Conservation (phyloP, 2,329 filamentous ascomycete genomes). For the Beauveria scarabaeidicola region DNA sequence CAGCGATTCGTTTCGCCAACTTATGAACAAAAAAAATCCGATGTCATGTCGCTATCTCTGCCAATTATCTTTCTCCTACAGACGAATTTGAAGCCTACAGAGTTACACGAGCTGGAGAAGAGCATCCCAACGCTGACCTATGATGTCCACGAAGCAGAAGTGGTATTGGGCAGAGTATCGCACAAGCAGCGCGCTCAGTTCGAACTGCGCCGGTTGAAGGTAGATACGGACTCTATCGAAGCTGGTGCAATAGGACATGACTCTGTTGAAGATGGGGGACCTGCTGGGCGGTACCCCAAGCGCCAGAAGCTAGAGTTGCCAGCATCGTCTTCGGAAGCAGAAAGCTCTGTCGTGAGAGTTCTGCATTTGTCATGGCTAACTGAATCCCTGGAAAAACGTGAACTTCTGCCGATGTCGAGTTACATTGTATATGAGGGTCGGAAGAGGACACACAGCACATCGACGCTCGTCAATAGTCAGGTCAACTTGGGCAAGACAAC, state of each 20-base stretch:
- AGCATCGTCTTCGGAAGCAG: not conserved
- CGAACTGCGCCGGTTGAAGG: constrained; percentile 61
- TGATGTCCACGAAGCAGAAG: constrained; percentile 59
- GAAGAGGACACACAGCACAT: constrained; percentile 16
- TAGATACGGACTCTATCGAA: constrained; percentile 43
- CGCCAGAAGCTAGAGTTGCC: constrained; percentile 14
- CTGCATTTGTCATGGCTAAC: constrained; percentile 52
- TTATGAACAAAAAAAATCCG: not conserved
- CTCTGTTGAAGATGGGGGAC: not conserved
- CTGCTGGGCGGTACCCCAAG: constrained; percentile 13
- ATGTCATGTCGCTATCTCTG: constrained; percentile 23
- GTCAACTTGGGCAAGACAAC: not conserved
- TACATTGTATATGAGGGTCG: constrained; percentile 49
- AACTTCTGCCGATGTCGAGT: constrained; percentile 36
- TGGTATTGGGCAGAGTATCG: constrained; percentile 67
- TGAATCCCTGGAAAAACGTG: constrained; percentile 38
- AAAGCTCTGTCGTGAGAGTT: constrained; percentile 33
- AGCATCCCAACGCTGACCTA: constrained; percentile 59
- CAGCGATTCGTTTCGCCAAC: not conserved
- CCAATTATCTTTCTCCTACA: constrained; percentile 67
- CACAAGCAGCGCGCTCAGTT: constrained; percentile 64
- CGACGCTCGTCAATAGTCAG: not conserved
- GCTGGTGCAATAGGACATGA: not conserved
- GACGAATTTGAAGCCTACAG: constrained; percentile 56
- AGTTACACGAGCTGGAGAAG: constrained; percentile 56